Evolutionary conservation across 768 basidiomycete species (phyloP).

Genomic region (Russula ochroleuca): DNA sequence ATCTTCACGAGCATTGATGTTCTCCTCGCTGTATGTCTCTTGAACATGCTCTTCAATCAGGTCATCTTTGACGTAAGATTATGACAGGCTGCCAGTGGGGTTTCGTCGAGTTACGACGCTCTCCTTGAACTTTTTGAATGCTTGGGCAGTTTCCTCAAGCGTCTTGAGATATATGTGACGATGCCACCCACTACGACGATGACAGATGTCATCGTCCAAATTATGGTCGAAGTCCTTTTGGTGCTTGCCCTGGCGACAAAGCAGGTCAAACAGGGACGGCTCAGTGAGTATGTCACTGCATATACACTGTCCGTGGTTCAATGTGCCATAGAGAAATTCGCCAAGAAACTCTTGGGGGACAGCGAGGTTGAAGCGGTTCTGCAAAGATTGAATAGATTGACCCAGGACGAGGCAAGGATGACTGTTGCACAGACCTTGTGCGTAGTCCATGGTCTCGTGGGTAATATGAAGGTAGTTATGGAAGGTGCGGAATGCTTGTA

Average conservation of each 20-base stretch:
- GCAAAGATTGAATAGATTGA: background rate
- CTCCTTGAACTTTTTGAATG: conserved; percentile 3
- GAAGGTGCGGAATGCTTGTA: background rate
- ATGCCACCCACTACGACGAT: background rate
- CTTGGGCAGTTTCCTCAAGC: background rate
- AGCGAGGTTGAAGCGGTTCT: background rate
- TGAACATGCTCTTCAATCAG: background rate
- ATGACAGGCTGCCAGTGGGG: background rate
- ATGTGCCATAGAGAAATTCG: background rate
- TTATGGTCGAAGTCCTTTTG: background rate
- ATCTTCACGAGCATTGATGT: background rate
- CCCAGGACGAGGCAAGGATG: background rate
- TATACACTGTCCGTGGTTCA: background rate
- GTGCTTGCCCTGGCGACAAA: background rate
- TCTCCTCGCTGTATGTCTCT: background rate
- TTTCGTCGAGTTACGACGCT: conserved; percentile 7
- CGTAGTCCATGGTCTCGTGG: background rate
- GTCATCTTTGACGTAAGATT: background rate
- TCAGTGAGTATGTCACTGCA: background rate
- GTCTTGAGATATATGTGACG: background rate
- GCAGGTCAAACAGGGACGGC: background rate
- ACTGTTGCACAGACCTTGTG: background rate
- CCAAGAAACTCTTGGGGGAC: background rate
- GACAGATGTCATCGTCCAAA: background rate
- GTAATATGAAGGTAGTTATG: background rate